Evolutionary conservation across 768 basidiomycete genomes (phyloP).

Genomic region (Mrakia frigida): DNA sequence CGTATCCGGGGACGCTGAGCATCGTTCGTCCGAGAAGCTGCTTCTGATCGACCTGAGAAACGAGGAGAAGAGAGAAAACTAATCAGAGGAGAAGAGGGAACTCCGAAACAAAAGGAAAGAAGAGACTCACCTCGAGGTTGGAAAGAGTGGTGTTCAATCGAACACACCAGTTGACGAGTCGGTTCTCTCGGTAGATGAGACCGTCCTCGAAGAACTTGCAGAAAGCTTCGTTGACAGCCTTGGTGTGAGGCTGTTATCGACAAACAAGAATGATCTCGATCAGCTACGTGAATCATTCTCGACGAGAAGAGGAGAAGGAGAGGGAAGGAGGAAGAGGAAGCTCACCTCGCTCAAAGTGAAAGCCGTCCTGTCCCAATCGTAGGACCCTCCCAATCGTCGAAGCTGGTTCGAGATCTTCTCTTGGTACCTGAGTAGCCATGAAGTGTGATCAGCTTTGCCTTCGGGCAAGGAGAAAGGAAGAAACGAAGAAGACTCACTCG

Average conservation of each 20-base stretch:
- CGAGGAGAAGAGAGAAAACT: background rate
- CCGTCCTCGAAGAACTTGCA: constrained; percentile 86
- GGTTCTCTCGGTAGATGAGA: constrained; percentile 87
- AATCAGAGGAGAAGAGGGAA: background rate
- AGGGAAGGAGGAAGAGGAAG: constrained; percentile 38
- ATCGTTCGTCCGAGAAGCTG: constrained; percentile 77
- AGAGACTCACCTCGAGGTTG: constrained; percentile 73
- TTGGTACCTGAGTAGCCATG: constrained; percentile 63
- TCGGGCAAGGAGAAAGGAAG: background rate
- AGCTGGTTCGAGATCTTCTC: constrained; percentile 85
- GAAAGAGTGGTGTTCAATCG: constrained; percentile 91
- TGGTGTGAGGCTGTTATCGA: constrained; percentile 55
- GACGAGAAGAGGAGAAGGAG: background rate
- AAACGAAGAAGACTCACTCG: constrained; percentile 56
- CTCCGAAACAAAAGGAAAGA: background rate
- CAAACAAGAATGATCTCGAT: background rate
- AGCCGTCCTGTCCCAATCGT: constrained; percentile 88
- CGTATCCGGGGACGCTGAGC: constrained; percentile 88
- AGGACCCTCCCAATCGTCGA: constrained; percentile 80
- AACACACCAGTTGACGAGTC: constrained; percentile 97
- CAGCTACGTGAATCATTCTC: background rate
- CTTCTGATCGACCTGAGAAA: constrained; percentile 77
- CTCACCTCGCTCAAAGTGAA: constrained; percentile 76
- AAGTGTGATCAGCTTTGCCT: background rate
- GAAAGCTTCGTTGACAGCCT: constrained; percentile 87